phyloP scores from a whole-genome alignment of 768 basidiomycete species.

The Kondoa subrosea region DNA sequence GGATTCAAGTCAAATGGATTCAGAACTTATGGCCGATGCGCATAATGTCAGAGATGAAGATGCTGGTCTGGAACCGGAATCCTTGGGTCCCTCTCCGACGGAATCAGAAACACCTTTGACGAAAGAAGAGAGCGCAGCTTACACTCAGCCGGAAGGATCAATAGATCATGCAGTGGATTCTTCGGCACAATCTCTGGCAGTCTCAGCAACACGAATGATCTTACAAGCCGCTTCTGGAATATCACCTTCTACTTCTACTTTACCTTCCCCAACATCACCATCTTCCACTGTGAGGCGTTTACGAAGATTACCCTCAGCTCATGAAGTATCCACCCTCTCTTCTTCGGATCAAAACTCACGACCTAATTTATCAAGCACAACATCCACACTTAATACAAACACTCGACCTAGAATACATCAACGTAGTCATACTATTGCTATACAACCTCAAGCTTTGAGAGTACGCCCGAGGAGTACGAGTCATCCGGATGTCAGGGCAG shows the following conservation, averaged over 20 bases:
- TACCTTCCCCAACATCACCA: neutral
- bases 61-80: constrained; percentile 7
- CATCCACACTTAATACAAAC: neutral
- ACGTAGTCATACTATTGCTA: neutral
- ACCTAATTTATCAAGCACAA: neutral
- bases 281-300: neutral
- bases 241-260: neutral
- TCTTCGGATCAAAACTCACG: no score
- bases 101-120: neutral
- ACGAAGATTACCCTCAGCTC: neutral
- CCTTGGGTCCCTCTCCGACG: constrained; percentile 9
- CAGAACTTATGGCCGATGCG: constrained; percentile 18
- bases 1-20: constrained; percentile 13
- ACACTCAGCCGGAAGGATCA: no score
- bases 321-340: neutral
- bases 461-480: neutral
- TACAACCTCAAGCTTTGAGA: neutral
- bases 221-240: neutral
- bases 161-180: neutral
- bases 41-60: constrained; percentile 16
- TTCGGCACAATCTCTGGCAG: neutral
- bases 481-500: neutral
- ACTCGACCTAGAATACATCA: neutral
- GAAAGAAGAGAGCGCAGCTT: no score
- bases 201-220: neutral